Evolutionary conservation across 768 basidiomycete species (phyloP).

Genomic region (Calocybe cyanea): DNA sequence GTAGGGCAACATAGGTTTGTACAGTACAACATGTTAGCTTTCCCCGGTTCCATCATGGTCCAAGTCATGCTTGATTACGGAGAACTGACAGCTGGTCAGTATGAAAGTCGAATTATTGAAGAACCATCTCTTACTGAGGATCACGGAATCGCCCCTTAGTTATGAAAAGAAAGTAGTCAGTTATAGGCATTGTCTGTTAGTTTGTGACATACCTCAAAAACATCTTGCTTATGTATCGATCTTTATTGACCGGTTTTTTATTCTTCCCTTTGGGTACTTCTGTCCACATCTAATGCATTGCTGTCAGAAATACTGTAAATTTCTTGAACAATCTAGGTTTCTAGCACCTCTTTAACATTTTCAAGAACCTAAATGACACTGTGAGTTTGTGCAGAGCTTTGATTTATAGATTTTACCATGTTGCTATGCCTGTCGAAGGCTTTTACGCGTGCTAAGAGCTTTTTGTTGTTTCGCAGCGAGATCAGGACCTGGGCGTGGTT

Average conservation of each 20-base stretch:
- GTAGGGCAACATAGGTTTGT: conserved; percentile 1
- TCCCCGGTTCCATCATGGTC: no score
- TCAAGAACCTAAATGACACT: conserved; percentile 70
- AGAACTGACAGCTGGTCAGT: conserved; percentile 50
- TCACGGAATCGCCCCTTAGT: conserved; percentile 91
- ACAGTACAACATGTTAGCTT: no score
- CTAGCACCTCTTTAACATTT: conserved; percentile 90
- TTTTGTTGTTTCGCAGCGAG: conserved; percentile 97
- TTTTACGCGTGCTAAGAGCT: conserved; percentile 91
- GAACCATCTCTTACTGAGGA: conserved; percentile 70
- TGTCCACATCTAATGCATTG: conserved; percentile 86
- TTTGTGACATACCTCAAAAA: conserved; percentile 69
- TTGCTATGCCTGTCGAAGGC: conserved; percentile 99
- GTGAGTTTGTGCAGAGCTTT: not conserved
- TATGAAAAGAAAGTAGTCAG: conserved; percentile 5
- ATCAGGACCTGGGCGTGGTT: conserved; percentile 98
- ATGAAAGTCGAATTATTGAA: conserved; percentile 16
- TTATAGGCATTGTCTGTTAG: not conserved
- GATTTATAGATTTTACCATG: conserved; percentile 59
- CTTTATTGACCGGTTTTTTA: conserved; percentile 98
- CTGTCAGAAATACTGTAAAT: conserved; percentile 7
- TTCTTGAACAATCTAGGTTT: not conserved
- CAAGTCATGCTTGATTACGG: conserved; percentile 62
- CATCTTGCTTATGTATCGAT: conserved; percentile 99
- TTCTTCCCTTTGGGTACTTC: conserved; percentile 97